Percentiles rank a stretch among this genome's conserved stretches.
Conservation (phyloP, 106 monocot genomes). For the Triglochin maritima region DNA sequence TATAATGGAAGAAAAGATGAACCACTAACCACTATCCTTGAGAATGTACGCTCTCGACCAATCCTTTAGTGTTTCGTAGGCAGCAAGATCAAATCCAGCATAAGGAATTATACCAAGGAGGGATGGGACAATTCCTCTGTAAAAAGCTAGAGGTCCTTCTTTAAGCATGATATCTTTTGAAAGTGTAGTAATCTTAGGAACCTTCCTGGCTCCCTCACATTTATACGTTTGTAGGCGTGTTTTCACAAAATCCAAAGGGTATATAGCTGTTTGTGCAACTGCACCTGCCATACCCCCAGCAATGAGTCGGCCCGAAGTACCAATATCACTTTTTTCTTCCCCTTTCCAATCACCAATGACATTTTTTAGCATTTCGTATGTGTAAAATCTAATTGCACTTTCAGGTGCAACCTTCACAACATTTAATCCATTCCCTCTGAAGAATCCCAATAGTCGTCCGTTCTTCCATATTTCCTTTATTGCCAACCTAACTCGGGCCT, state of each 20-base stretch:
- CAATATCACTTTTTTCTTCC: constrained; percentile 62
- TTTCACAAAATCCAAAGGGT: constrained; percentile 93
- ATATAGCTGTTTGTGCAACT: constrained; percentile 83
- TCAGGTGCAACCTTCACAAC: constrained; percentile 91
- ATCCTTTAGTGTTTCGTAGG: constrained; percentile 90
- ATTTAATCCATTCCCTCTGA: constrained; percentile 88
- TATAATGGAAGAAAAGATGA: background rate
- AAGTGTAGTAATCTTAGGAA: constrained; percentile 45
- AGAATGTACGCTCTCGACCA: constrained; percentile 65
- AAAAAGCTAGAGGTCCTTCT: constrained; percentile 89
- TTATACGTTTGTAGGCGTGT: constrained; percentile 65
- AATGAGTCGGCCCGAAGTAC: constrained; percentile 58
- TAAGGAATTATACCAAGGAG: constrained; percentile 92
- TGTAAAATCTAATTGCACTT: constrained; percentile 89
- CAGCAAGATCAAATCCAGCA: constrained; percentile 93
- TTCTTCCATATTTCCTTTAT: constrained; percentile 80
- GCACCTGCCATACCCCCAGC: constrained; percentile 91
- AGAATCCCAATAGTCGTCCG: constrained; percentile 52
- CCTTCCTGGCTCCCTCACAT: constrained; percentile 34
- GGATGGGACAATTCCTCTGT: constrained; percentile 78
- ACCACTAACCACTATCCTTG: constrained; percentile 53
- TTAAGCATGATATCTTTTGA: constrained; percentile 77
- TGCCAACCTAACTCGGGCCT: constrained; percentile 30
- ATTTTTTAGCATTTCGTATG: constrained; percentile 77
- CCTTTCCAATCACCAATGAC: constrained; percentile 50